Evolutionary conservation across 2,329 filamentous ascomycete species (phyloP).

Genomic region (Fusarium sterilihyphosum): DNA sequence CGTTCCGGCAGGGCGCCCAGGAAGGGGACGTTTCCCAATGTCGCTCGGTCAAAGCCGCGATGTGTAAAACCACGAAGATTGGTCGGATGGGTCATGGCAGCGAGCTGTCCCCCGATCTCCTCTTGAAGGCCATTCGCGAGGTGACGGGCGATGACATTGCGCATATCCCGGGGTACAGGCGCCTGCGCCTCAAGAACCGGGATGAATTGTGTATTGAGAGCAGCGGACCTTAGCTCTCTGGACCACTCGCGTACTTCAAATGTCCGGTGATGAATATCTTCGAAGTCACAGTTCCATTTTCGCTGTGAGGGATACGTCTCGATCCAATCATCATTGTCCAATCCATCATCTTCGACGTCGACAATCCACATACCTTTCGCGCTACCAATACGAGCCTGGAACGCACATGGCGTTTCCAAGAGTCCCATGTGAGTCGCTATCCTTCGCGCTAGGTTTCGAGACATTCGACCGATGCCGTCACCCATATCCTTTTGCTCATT

Average conservation of each 20-base stretch:
- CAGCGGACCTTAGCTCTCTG: conserved; percentile 53
- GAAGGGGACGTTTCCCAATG: conserved; percentile 54
- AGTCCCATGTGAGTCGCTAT: conserved; percentile 64
- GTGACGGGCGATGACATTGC: conserved; percentile 57
- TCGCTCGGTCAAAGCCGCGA: conserved; percentile 53
- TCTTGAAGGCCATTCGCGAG: conserved; percentile 60
- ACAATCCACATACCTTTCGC: conserved; percentile 82
- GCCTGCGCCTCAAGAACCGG: conserved; percentile 73
- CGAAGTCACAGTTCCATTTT: conserved; percentile 69
- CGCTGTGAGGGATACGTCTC: conserved; percentile 72
- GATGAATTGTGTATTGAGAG: conserved; percentile 74
- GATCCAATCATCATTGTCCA: conserved; percentile 67
- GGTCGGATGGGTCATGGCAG: conserved; percentile 60
- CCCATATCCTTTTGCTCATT: conserved; percentile 63
- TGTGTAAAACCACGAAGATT: conserved; percentile 65
- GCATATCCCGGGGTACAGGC: conserved; percentile 55
- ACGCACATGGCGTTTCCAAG: conserved; percentile 66
- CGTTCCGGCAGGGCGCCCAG: conserved; percentile 60
- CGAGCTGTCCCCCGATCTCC: conserved; percentile 63
- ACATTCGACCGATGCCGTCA: conserved; percentile 74
- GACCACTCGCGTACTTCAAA: conserved; percentile 68
- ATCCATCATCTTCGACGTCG: conserved; percentile 57
- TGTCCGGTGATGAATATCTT: conserved; percentile 63
- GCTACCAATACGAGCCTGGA: conserved; percentile 76
- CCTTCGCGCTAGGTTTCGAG: conserved; percentile 63